Percentiles rank a stretch among this genome's conserved stretches.
Evolutionary conservation across 1,139 yeast genomes (phyloP).

Genomic region (Candida labiduridarum): DNA sequence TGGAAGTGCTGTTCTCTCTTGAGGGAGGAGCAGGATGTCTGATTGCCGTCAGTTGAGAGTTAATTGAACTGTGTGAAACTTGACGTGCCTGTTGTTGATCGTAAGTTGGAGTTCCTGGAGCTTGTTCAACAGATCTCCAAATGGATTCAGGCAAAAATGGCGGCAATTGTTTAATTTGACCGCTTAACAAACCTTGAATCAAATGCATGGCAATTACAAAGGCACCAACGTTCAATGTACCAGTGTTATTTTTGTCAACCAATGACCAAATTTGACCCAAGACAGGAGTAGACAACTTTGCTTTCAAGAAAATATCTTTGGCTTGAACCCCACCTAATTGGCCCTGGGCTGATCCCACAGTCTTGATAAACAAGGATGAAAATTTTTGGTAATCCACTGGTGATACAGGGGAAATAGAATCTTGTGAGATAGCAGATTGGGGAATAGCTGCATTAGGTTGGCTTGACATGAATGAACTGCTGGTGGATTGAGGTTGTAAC

Average conservation of each 20-base stretch:
- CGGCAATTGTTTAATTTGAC: conserved; percentile 70
- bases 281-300: conserved; percentile 72
- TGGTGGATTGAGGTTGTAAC: conserved; percentile 41
- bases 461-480: conserved; percentile 49
- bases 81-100: conserved; percentile 26
- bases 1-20: conserved; percentile 12
- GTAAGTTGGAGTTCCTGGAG: neutral
- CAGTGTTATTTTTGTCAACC: conserved; percentile 75
- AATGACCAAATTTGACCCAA: conserved; percentile 89
- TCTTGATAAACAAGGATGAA: conserved; percentile 71
- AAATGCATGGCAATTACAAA: conserved; percentile 95
- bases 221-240: conserved; percentile 69
- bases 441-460: conserved; percentile 48
- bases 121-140: conserved; percentile 58
- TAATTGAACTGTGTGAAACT: conserved; percentile 47
- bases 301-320: conserved; percentile 82
- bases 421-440: conserved; percentile 34
- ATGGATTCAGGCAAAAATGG: conserved; percentile 63
- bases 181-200: conserved; percentile 77
- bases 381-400: conserved; percentile 71
- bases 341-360: conserved; percentile 56
- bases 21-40: conserved; percentile 30
- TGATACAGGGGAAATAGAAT: conserved; percentile 61
- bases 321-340: conserved; percentile 75
- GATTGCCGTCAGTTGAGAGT: conserved; percentile 50